Evolutionary conservation across 2,329 filamentous ascomycete genomes (phyloP).

Genomic region (Beauveria asiatica): DNA sequence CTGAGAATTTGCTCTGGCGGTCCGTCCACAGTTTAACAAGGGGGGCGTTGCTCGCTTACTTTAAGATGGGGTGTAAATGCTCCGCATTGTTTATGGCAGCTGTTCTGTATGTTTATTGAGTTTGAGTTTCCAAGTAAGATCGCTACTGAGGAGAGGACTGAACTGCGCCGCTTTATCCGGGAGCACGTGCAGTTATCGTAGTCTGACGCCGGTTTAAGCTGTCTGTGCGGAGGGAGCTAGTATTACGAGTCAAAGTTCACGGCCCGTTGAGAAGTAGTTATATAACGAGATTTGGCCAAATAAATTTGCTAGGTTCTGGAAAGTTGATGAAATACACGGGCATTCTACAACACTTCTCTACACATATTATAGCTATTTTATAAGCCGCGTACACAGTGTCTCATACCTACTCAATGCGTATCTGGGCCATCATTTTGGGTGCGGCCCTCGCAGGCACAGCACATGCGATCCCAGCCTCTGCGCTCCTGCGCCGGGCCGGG

Average conservation of each 20-base stretch:
- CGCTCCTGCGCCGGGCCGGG: background rate
- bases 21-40: no score
- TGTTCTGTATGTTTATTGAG: no score
- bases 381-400: background rate
- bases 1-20: no score
- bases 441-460: background rate
- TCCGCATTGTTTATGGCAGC: no score
- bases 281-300: background rate
- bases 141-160: background rate
- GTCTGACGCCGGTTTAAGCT: background rate
- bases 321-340: background rate
- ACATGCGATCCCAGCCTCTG: background rate
- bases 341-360: background rate
- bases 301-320: background rate
- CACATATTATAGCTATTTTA: background rate
- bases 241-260: no score
- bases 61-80: background rate
- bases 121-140: no score
- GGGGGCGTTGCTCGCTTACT: no score
- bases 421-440: background rate
- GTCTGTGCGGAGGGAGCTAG: background rate
- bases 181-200: background rate
- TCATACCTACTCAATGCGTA: background rate
- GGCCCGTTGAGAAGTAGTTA: background rate
- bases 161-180: background rate